Evolutionary conservation across 495 filamentous ascomycete species (phyloP).

Genomic region (Coniosporium apollinis): DNA sequence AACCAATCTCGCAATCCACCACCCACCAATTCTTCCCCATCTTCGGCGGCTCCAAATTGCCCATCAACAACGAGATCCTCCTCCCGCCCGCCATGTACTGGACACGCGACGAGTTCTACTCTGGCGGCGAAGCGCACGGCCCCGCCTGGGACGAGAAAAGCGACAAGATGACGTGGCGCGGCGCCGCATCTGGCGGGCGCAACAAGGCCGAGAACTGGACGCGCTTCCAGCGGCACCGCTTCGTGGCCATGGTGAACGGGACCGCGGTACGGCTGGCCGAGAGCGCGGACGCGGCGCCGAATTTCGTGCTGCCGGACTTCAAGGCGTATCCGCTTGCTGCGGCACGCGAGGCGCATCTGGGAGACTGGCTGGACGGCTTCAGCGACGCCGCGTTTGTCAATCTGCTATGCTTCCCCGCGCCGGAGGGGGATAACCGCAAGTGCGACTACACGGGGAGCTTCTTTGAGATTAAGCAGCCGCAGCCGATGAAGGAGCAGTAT

Average conservation of each 20-base stretch:
- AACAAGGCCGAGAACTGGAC: conserved; percentile 48
- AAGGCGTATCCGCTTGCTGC: conserved; percentile 16
- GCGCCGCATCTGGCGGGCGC: conserved; percentile 50
- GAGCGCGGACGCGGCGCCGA: conserved; percentile 6
- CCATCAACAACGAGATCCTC: conserved; percentile 66
- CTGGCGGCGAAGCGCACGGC: conserved; percentile 33
- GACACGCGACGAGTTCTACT: conserved; percentile 52
- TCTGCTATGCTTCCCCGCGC: conserved; percentile 16
- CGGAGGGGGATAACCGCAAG: not conserved
- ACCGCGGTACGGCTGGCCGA: conserved; percentile 33
- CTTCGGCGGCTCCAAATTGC: conserved; percentile 62
- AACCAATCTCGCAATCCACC: conserved; percentile 40
- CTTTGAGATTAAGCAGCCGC: conserved; percentile 8
- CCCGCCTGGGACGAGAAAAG: conserved; percentile 38
- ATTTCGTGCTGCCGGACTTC: conserved; percentile 12
- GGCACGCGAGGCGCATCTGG: conserved; percentile 8
- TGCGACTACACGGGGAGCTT: conserved; percentile 19
- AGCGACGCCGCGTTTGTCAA: conserved; percentile 18
- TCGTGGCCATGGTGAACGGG: conserved; percentile 51
- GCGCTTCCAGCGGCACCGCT: conserved; percentile 56
- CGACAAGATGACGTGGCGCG: conserved; percentile 47
- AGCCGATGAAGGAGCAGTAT: conserved; percentile 13
- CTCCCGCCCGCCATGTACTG: conserved; percentile 67
- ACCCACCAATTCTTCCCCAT: conserved; percentile 46
- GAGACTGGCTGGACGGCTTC: conserved; percentile 19